Evolutionary conservation across 495 filamentous ascomycete species (phyloP), one percentile per base, ranked within the genome.

Genomic region (Chlorociboria aeruginascens): DNA sequence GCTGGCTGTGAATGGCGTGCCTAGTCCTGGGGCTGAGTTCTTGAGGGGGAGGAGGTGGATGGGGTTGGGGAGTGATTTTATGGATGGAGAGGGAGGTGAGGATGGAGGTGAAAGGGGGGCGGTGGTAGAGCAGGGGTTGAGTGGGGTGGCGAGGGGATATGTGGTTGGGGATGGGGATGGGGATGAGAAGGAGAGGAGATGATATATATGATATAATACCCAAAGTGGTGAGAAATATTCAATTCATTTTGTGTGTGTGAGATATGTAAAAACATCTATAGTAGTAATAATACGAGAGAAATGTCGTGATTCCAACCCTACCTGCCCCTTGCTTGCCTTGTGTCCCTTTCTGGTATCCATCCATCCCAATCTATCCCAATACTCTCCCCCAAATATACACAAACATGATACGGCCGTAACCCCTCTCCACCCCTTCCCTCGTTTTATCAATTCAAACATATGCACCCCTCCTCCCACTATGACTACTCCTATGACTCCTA

Each of bases 21-120:
- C 82, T n/a, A 95, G 89, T 20, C 93, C 93, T 3, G 92, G 84
- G 1, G 92, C 93, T 4, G 85, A 95, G 64, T 96, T 77, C 57
- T 62, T 98, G 49, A 74, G 79, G 36, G 83, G 80, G 56, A 65
- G 92, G 48, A 93, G 83, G 7, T 99, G 92, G 92, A 84, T 80
- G 61, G 92, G 92, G 0, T 63, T 99, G 28, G 93, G 92, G 0
- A 93, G 81, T 49, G 92, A 98, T 62, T 92, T 87, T 50, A 71
- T 76, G 10, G 69, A 77, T 8, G 55, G 48, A 10, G 54, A 46
- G 38, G 45, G 9, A 0, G 46, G 43, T 8, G 45, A 34, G 6
- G 54, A 46, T 32, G 45, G 9, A 0, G 46, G 43, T 8, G 45
- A 34, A n/a, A 49, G 39, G 14, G 55, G 50, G 11, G 64, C 69